These are phyloP conservation scores for Iris pallida DNA, from an alignment of 116 monocot species.

Conservation along the genomic window DNA sequence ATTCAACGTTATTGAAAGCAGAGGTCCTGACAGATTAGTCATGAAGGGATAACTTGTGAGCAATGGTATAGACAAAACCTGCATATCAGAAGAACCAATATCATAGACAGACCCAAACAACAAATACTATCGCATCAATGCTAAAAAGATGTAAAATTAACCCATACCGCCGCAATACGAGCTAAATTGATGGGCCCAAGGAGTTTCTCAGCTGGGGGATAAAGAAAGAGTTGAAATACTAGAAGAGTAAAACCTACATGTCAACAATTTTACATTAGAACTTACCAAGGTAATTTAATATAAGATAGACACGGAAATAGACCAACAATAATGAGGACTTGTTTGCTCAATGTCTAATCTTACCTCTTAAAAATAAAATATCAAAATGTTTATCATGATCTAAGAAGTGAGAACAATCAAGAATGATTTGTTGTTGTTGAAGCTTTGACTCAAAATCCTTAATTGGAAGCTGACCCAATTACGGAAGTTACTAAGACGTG, in stretches of 20 bases:
- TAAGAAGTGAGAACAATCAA: too few species aligned
- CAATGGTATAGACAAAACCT: slow-evolving; percentile 39
- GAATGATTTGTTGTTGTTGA: too few species aligned
- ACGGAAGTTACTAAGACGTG: too few species aligned
- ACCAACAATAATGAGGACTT: too few species aligned
- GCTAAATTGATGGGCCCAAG: slow-evolving; percentile 25
- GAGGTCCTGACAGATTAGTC: slow-evolving; percentile 27
- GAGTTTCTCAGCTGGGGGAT: slow-evolving; percentile 23
- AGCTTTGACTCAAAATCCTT: too few species aligned
- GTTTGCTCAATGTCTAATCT: too few species aligned
- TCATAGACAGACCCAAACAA: background rate
- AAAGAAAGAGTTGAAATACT: slow-evolving; percentile 38
- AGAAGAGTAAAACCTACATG: slow-evolving; percentile 29
- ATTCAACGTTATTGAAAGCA: slow-evolving; percentile 28
- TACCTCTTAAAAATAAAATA: too few species aligned
- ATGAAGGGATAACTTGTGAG: slow-evolving; percentile 41
- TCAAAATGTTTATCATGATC: too few species aligned
- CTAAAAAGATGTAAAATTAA: background rate
- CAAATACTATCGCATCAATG: background rate
- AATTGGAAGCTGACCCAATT: too few species aligned
- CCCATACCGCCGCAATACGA: slow-evolving; percentile 29
- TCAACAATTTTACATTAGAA: background rate
- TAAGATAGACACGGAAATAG: too few species aligned
- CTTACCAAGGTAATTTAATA: too few species aligned
- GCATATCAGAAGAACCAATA: slow-evolving; percentile 7